Percentiles rank a stretch among this genome's conserved stretches.
Evolutionary conservation across 179 eudicot genomes (phyloP).

Genomic region (Gypsophila paniculata): DNA sequence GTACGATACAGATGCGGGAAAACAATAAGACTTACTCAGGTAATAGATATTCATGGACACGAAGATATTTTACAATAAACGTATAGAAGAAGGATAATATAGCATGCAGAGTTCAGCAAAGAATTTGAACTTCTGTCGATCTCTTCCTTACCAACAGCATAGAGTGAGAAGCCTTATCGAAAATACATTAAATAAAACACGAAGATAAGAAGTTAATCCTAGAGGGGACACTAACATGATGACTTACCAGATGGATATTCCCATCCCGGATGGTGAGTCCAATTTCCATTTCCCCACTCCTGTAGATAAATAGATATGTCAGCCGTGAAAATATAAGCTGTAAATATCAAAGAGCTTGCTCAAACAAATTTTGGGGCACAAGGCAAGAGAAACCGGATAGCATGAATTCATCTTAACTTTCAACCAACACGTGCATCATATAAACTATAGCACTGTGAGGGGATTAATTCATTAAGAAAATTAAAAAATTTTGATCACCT

Average conservation of each 20-base stretch:
- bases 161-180: background rate
- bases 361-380: background rate
- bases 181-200: background rate
- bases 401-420: background rate
- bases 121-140: background rate
- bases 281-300: constrained; percentile 65
- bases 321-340: background rate
- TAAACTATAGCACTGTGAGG: background rate
- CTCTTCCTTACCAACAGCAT: background rate
- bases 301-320: constrained; percentile 23
- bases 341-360: background rate
- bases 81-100: background rate
- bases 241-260: constrained; percentile 50
- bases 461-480: background rate
- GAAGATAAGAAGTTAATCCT: background rate
- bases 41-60: background rate
- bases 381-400: background rate
- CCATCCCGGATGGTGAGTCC: constrained; percentile 59
- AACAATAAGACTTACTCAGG: background rate
- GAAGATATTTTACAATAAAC: background rate
- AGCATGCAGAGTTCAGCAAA: background rate
- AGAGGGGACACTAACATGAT: background rate
- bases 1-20: background rate
- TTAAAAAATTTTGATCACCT: background rate
- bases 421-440: background rate